Evolutionary conservation across 495 filamentous ascomycete genomes (phyloP).

Genomic region (Xylaria nigripes): DNA sequence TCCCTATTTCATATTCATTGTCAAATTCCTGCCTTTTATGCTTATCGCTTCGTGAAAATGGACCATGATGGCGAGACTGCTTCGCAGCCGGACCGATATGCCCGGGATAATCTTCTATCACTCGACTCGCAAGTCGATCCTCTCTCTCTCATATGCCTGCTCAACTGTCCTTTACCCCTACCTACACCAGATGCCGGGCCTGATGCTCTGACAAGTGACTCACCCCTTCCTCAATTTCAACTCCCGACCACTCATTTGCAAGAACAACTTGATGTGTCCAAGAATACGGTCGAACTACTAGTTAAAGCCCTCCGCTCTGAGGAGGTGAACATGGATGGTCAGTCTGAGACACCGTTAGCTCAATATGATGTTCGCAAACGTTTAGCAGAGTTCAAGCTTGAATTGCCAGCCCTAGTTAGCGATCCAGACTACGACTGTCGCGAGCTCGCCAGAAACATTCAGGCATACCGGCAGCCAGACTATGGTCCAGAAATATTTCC

Average conservation of each 20-base stretch:
- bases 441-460: conserved; percentile 26
- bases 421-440: conserved; percentile 42
- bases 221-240: conserved; percentile 20
- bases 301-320: conserved; percentile 12
- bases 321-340: conserved; percentile 13
- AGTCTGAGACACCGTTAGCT: conserved; percentile 10
- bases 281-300: conserved; percentile 13
- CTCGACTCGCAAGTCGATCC: conserved; percentile 24
- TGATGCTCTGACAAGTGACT: conserved; percentile 12
- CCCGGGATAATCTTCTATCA: conserved; percentile 32
- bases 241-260: conserved; percentile 12
- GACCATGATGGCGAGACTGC: conserved; percentile 11
- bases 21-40: not conserved
- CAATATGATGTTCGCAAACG: conserved; percentile 12
- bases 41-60: not conserved
- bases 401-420: conserved; percentile 42
- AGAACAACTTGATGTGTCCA: conserved; percentile 25
- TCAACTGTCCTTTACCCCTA: conserved; percentile 3
- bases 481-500: conserved; percentile 37
- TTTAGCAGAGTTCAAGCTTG: conserved; percentile 36
- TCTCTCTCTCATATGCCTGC: conserved; percentile 7
- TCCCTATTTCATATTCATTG: not conserved
- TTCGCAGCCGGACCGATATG: conserved; percentile 31
- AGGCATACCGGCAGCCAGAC: conserved; percentile 21
- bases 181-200: not conserved